Conservation (phyloP, 306 rosid genomes). For the Sindora glabra region DNA sequence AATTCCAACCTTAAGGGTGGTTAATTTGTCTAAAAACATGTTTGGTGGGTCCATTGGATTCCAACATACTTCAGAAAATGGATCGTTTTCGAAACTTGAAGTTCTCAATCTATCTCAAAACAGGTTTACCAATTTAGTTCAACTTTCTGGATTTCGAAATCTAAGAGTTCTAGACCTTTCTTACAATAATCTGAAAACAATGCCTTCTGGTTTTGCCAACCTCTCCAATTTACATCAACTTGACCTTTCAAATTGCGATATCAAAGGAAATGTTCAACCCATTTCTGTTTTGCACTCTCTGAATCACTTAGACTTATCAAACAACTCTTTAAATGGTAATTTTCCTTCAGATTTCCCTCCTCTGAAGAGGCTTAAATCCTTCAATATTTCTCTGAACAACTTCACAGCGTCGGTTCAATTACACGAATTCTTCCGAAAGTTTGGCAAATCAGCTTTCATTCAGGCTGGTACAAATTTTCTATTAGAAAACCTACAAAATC, state of each 20-base stretch:
- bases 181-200: conserved; percentile 31
- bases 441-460: conserved; percentile 54
- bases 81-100: conserved; percentile 38
- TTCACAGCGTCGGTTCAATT: conserved; percentile 25
- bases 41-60: conserved; percentile 52
- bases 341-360: conserved; percentile 91
- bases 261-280: conserved; percentile 38
- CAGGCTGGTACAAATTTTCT: conserved; percentile 43
- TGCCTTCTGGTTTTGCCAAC: conserved; percentile 41
- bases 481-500: conserved; percentile 19
- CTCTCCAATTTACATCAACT: conserved; percentile 41
- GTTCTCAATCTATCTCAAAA: conserved; percentile 60
- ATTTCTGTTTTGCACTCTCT: conserved; percentile 44
- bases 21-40: conserved; percentile 56
- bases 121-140: conserved; percentile 47
- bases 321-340: conserved; percentile 45
- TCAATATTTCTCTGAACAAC: conserved; percentile 65
- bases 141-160: conserved; percentile 37
- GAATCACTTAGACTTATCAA: conserved; percentile 58
- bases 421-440: conserved; percentile 24
- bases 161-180: conserved; percentile 63
- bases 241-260: conserved; percentile 46
- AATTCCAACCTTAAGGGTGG: conserved; percentile 13
- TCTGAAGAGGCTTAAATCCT: conserved; percentile 24
- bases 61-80: conserved; percentile 8